Base-by-base conservation (phyloP, 148 eudicot genomes). In the Pouteria glomerata region DNA sequence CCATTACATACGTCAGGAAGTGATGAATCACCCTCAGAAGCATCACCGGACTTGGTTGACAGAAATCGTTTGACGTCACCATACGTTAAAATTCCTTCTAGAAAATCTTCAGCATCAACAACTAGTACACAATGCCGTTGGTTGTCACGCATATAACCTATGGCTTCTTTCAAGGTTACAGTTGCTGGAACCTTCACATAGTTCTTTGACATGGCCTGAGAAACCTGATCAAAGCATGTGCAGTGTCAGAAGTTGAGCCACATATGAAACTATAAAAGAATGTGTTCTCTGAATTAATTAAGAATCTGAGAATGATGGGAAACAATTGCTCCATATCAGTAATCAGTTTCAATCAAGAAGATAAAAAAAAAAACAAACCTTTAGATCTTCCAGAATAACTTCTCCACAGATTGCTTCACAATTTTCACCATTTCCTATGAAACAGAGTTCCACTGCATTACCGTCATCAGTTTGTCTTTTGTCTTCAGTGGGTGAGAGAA, bases 41-140 rank as follows among this genome's bases (percentile, higher is more conserved):
- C 76, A 57, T 83, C 85, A 75, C 77, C 78, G 61, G 75, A 81
- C 37, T 79, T 78, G 60, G 71, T 83, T 15, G 79, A 85, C 72
- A 87, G 74, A 68, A 76, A 79, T 39, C 93, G 83, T 75, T 85
- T 82, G 57, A 94, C 78, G 77, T 94, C 98, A 66, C 98, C 91
- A 69, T 76, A 74, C 1, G 98, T 94, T 76, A 94, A 79, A 81
- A 94, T 88, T 73, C 98, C 98, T 79, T 91, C 97, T 48, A 94
- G 78, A 68, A 79, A 84, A 84, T 82, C 94, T 58, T 89, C 91
- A 48, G 77, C 77, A 74, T 91, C 91, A 80, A 89, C 91, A 37
- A 91, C 96, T 47, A 94, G 82, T 44, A 82, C 85, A 80, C 88
- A 91, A 45, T 74, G 80, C 74, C 84, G 96, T 77, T 83, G 87